These are phyloP conservation scores for Lipomyces mesembrius DNA, from an alignment of 805 yeast genomes.

Conservation along the genomic window DNA sequence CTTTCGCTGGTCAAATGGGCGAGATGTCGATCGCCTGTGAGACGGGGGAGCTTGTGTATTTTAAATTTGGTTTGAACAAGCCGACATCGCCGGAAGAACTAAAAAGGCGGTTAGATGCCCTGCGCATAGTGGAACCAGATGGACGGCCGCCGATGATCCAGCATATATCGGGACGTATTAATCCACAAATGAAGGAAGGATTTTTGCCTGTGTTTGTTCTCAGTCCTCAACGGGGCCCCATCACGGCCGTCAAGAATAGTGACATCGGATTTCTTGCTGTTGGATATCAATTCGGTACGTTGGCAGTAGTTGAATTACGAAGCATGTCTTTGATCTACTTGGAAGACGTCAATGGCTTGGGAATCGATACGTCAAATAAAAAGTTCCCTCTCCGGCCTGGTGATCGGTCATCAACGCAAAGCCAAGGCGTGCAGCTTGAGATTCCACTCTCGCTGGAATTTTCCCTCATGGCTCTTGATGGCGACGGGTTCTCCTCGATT, in stretches of 20 bases:
- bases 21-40: constrained; percentile 64
- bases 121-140: constrained; percentile 15
- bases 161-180: constrained; percentile 19
- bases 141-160: constrained; percentile 25
- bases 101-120: constrained; percentile 10
- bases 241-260: constrained; percentile 68
- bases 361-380: constrained; percentile 13
- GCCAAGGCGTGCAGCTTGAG: constrained; percentile 21
- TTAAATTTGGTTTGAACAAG: constrained; percentile 66
- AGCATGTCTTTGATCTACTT: constrained; percentile 53
- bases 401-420: neutral
- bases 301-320: constrained; percentile 76
- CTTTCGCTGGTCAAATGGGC: constrained; percentile 67
- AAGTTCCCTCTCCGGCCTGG: constrained; percentile 20
- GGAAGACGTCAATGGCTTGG: constrained; percentile 18
- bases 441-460: constrained; percentile 68
- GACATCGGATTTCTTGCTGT: constrained; percentile 83
- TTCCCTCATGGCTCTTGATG: constrained; percentile 68
- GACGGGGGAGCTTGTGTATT: constrained; percentile 75
- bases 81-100: constrained; percentile 17
- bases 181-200: constrained; percentile 51
- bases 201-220: constrained; percentile 61
- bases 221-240: constrained; percentile 52
- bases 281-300: constrained; percentile 75
- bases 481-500: constrained; percentile 73